Evolutionary conservation across 345 rosid genomes (phyloP), one percentile per base, ranked within the genome.

Genomic region (Eutrema japonicum): DNA sequence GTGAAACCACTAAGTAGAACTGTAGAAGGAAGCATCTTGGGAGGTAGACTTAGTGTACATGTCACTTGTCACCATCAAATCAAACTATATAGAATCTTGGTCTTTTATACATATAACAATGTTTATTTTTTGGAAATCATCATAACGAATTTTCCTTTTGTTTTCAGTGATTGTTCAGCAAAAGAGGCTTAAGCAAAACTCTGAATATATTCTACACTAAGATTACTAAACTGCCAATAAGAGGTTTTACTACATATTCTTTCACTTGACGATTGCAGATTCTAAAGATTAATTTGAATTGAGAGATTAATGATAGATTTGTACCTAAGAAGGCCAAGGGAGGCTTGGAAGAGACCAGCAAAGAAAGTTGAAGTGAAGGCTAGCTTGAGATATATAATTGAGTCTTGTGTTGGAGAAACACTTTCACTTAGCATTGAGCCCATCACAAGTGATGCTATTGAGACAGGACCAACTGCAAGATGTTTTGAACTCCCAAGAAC

Each of bases 351-450:
- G 16, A 92, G 33, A 62, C 99, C 99, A 47, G 98, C 99, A 63
- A 96, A 92, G 87, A 96, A 89, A 70, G 99, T 92, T 5, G 99
- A 82, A 59, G 99, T 92, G 84, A 96, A 90, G 70, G 99, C 98
- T 77, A 96, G 40, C 54, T 90, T 66, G 64, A 92, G 93, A 76
- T 89, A 96, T 13, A 88, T 87, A 58, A 78, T 81, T 16, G 89
- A 89, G 22, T 96, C 87, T 54, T 85, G 69, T 40, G 47, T 82
- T 38, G 82, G 82, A 12, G 98, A 86, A 69, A 91, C 96, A 18
- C 85, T 79, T 69, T 86, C 97, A 59, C 88, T 84, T 6, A 96
- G 78, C 99, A 92, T 92, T 64, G 98, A 87, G 0, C 98, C 99
- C 98, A 96, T 92, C 57, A 96, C 94, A 60, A 96, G 78, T 45